These are phyloP conservation scores for Gynochthodes officinalis DNA, from an alignment of 257 asterid species.

Conservation along the genomic window DNA sequence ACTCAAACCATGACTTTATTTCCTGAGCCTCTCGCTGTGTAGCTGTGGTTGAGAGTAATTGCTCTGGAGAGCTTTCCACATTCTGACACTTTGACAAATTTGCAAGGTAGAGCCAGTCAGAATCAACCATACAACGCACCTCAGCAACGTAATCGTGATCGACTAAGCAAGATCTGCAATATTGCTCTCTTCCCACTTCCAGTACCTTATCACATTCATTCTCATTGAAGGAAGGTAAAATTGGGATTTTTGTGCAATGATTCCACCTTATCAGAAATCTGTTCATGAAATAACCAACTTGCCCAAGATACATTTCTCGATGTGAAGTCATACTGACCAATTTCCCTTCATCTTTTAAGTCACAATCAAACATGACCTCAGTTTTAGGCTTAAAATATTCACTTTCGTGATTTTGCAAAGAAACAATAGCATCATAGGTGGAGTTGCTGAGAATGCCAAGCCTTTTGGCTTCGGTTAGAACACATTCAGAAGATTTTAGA, in stretches of 20 bases:
- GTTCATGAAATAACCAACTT: slow-evolving; percentile 73
- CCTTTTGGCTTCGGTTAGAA: slow-evolving; percentile 59
- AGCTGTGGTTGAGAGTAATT: slow-evolving; percentile 10
- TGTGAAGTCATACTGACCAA: slow-evolving; percentile 19
- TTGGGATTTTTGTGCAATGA: slow-evolving; percentile 12
- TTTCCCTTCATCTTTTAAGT: slow-evolving; percentile 25
- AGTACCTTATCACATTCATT: slow-evolving; percentile 11
- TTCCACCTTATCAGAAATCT: slow-evolving; percentile 66
- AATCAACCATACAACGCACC: slow-evolving; percentile 66
- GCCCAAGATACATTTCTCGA: slow-evolving; percentile 41
- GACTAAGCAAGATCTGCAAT: slow-evolving; percentile 38
- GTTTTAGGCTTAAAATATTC: slow-evolving; percentile 43
- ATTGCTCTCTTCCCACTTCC: slow-evolving; percentile 24
- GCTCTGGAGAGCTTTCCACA: slow-evolving; percentile 19
- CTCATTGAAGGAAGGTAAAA: slow-evolving; percentile 11
- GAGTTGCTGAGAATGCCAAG: slow-evolving; percentile 56
- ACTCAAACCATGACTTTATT: slow-evolving; percentile 32
- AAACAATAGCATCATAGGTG: slow-evolving; percentile 46
- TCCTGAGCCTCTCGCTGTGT: slow-evolving; percentile 11
- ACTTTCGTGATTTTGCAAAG: slow-evolving; percentile 60
- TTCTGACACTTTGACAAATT: slow-evolving; percentile 37
- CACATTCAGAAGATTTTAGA: slow-evolving; percentile 43
- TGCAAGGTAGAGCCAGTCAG: slow-evolving; percentile 77
- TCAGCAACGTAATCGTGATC: slow-evolving; percentile 39
- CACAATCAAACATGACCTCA: slow-evolving; percentile 27